phyloP scores from a whole-genome alignment of 1,139 yeast genomes.

The Protomyces macrosporus region DNA sequence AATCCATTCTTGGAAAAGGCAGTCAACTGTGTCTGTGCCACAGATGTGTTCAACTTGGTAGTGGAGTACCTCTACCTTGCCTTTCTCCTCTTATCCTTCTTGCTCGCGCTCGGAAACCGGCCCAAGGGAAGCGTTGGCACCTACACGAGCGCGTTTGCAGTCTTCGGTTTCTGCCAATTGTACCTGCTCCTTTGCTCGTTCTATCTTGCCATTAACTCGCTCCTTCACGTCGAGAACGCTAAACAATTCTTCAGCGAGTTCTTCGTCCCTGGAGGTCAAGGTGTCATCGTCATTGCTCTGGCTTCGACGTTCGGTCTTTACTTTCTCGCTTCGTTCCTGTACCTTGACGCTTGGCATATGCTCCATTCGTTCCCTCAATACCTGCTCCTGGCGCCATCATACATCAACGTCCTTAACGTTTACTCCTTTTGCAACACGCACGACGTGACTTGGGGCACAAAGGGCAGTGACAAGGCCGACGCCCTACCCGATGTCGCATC shows the following conservation, averaged over 20 bases:
- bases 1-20: conserved; percentile 32
- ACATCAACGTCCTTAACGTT: conserved; percentile 71
- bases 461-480: conserved; percentile 66
- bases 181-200: conserved; percentile 42
- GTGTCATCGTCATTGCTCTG: conserved; percentile 66
- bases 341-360: conserved; percentile 77
- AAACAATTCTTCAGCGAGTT: conserved; percentile 29
- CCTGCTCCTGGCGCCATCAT: conserved; percentile 64
- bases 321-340: conserved; percentile 65
- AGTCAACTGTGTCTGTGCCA: conserved; percentile 26
- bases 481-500: conserved; percentile 52
- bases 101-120: conserved; percentile 44
- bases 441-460: conserved; percentile 86
- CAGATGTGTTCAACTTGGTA: conserved; percentile 37
- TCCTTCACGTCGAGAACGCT: conserved; percentile 30
- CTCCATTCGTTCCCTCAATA: conserved; percentile 68
- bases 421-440: conserved; percentile 82
- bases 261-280: conserved; percentile 36
- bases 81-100: conserved; percentile 40
- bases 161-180: conserved; percentile 42
- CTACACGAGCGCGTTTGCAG: conserved; percentile 38
- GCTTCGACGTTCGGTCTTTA: conserved; percentile 84
- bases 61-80: conserved; percentile 40
- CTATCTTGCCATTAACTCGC: conserved; percentile 40
- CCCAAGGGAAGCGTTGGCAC: conserved; percentile 43